These are phyloP conservation scores for Talaromyces pinophilus DNA, from an alignment of 2,329 filamentous ascomycete genomes.

Conservation along the genomic window DNA sequence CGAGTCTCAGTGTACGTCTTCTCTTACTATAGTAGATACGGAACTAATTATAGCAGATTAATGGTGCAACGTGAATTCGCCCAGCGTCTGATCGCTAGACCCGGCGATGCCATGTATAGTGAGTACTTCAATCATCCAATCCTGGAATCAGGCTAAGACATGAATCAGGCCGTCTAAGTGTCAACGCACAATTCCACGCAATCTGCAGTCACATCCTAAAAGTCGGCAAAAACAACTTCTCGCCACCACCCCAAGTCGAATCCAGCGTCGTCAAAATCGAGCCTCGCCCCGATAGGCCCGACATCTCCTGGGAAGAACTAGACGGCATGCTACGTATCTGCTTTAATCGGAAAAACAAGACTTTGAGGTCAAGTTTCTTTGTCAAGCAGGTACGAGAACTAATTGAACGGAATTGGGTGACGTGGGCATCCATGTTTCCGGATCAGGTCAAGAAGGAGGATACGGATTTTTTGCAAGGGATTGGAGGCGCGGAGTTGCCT, in stretches of 20 bases:
- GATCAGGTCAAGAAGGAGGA: conserved; percentile 22
- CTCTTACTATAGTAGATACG: conserved; percentile 54
- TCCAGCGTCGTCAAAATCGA: conserved; percentile 86
- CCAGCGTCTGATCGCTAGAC: conserved; percentile 81
- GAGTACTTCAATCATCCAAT: neutral
- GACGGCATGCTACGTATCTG: conserved; percentile 82
- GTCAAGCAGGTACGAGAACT: conserved; percentile 50
- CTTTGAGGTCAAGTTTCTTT: conserved; percentile 76
- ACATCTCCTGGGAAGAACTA: conserved; percentile 93
- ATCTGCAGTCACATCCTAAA: conserved; percentile 55
- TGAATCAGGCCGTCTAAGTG: conserved; percentile 64
- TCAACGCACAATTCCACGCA: conserved; percentile 92
- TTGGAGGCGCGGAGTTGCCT: conserved; percentile 49
- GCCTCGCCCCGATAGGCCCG: conserved; percentile 80
- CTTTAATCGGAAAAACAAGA: conserved; percentile 90
- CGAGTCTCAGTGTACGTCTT: conserved; percentile 55
- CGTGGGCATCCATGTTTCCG: conserved; percentile 23
- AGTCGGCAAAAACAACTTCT: conserved; percentile 94
- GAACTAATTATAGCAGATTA: conserved; percentile 77
- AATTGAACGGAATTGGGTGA: conserved; percentile 23
- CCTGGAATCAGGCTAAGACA: neutral
- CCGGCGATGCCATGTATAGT: conserved; percentile 85
- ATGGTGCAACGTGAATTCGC: conserved; percentile 98
- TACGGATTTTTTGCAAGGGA: conserved; percentile 21
- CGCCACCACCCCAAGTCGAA: conserved; percentile 89